Base-by-base conservation (phyloP, 176 grass and related monocot genomes). In the Lolium rigidum region DNA sequence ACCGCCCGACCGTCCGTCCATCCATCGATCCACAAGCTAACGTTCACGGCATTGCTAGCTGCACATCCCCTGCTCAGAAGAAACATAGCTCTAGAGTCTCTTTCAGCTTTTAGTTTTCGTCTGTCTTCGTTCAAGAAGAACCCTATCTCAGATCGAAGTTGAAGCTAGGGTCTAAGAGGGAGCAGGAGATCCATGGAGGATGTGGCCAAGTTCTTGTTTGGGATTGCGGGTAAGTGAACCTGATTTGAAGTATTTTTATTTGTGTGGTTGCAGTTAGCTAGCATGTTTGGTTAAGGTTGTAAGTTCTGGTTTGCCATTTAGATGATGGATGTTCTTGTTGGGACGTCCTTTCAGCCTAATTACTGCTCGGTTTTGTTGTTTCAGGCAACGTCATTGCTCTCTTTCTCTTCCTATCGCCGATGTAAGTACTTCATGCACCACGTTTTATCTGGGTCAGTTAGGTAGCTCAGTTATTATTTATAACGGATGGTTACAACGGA, bases 321-420 rank as follows among this genome's bases (percentile, higher is more conserved):
- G 16, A 24, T n/a, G 12, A 37, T 70, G 50, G 24, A 0, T 74
- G 72, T 58, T 87, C 79, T 51, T 41, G 15, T 74, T 74, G 58
- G 9, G 46, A 51, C 6, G 2, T 46, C 51, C 21, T 16, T 69
- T 87, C 64, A 14, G n/a, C 35, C 21, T 74, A 50, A 74, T 81
- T 81, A 76, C 75, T 35, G 21, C 22, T 21, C 17, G 16, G 46
- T 68, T 21, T 24, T 28, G 8, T 14, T 81, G 37, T 80, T 80
- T 85, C 82, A 95, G 93, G 93, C 39, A 95, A 95, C 82, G 88
- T 87, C 63, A 90, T 92, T 48, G 93, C 93, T 46, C 90, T 95
- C 0, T 95, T 95, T 74, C 90, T 95, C 68, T 95, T 95, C 81
- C 85, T 95, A 28, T 95, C 93, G 22, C 92, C 92, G 4, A 41